Conservation (phyloP, 257 asterid species). For the Solanum pinnatisectum region DNA sequence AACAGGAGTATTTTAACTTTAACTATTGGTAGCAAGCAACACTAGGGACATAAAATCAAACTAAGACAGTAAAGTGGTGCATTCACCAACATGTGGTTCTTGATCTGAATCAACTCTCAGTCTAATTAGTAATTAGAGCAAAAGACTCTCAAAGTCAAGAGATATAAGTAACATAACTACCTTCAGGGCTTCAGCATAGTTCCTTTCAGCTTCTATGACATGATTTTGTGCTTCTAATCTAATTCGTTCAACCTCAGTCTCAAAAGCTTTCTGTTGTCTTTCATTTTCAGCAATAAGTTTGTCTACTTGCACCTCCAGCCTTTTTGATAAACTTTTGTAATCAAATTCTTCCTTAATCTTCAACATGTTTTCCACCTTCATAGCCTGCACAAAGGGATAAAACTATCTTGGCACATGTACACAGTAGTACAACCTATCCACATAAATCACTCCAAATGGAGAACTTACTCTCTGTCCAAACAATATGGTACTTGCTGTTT, state of each 20-base stretch:
- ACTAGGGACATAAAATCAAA: not conserved
- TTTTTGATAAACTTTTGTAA: conserved; percentile 79
- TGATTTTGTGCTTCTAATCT: conserved; percentile 79
- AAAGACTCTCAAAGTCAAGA: not conserved
- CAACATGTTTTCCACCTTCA: conserved; percentile 99
- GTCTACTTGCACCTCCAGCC: conserved; percentile 87
- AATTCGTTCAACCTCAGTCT: conserved; percentile 77
- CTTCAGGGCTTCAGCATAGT: conserved; percentile 68
- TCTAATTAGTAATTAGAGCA: not conserved
- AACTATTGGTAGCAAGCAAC: not conserved
- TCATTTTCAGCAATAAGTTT: conserved; percentile 85
- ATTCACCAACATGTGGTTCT: not conserved
- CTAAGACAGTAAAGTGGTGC: not conserved
- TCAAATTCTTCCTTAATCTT: conserved; percentile 96
- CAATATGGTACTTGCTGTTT: conserved; percentile 87
- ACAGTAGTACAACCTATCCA: not conserved
- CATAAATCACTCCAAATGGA: not conserved
- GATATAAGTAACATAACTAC: conserved; percentile 23
- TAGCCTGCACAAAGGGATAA: conserved; percentile 54
- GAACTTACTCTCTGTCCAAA: conserved; percentile 97
- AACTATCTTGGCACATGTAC: not conserved
- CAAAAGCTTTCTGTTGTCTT: conserved; percentile 71
- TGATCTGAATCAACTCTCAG: not conserved
- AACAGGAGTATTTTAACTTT: not conserved
- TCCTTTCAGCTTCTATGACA: conserved; percentile 75